Evolutionary conservation across 805 yeast genomes (phyloP), one percentile per base, ranked within the genome.

Genomic region (Cyberlindnera bimundalis): DNA sequence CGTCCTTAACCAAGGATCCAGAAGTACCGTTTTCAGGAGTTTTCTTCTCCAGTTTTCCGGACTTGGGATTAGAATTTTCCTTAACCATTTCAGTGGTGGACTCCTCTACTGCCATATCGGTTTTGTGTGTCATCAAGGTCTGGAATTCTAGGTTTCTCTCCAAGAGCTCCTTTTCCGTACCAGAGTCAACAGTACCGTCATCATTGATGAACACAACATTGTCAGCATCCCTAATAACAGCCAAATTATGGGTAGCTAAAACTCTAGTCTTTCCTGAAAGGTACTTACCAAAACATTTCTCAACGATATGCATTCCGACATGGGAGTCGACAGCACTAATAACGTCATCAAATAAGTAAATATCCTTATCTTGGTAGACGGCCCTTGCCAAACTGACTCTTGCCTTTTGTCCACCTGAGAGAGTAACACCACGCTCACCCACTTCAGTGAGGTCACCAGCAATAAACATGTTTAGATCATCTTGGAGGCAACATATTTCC

Each of bases 321-420:
- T 80, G 79, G 4, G 84, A 78, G 62, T 81, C 88, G 16, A 81
- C 88, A 1, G 87, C 87, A 50, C 81, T 73, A 45, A 81, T 63
- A 16, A 81, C 70, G 56, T 81, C 88, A 61, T 40, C 43, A 14
- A 40, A 35, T 24, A 43, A 21, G 32, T 33, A 39, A 13, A 43
- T 43, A 14, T 43, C 47, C 6, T 14, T 25, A 7, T 39, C 73
- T 10, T 95, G 76, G 60, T 91, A 90, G 9, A 91, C 95, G 8
- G 98, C 96, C 57, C 98, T 76, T 0, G 98, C 97, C 42, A 90
- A 72, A 2, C 95, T 81, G 28, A 91, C 73, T 58, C 98, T 78
- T 0, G 97, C 97, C 69, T 90, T 91, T 63, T 91, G 97, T 27
- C 98, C 98, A 33, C 98, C 98, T 29, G 95, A 84, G 35, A 90